Base-by-base conservation (phyloP, 345 rosid species). In the Leavenworthia alabamica region DNA sequence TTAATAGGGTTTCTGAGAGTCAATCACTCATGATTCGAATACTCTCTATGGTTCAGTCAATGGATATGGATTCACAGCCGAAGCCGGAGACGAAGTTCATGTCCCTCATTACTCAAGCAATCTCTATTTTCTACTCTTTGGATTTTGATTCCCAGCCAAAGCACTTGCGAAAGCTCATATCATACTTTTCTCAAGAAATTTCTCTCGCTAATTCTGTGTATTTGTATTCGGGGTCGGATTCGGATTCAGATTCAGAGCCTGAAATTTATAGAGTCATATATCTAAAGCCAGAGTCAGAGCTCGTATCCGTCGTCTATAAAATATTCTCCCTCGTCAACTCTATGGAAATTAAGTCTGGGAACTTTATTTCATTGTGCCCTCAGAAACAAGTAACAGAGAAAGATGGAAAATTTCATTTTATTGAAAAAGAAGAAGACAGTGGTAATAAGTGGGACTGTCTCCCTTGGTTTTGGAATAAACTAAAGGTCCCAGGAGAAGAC, bases 381-480 rank as follows among this genome's bases (percentile, higher is more conserved):
- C 33, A 14, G 9, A 0, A 1, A 5, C 2, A 2, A 1, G 24
- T 57, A 15, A 6, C 0, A 3, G 1, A 15, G 0, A 3, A 1
- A 5, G 0, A 40, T 3, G 48, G 11, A 1, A 26, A 10, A 10
- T 14, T 40, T 24, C 2, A 7, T 3, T 11, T 35, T 4, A 20
- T 0, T 0, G 22, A 20, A 2, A 20, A 2, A 20, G 31, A 28
- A 28, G 31, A 28, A 6, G 31, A 23, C 24, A 4, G 13, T 0
- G 0, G 5, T 0, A 12, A 13, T 0, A 33, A 33, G 40, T 35
- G 40, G 40, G 0, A 35, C 0, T 35, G 40, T 35, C 15, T 12
- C 14, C 40, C 40, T 4, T 6, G 14, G 5, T 11, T 4, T 1
- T 35, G 40, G 40, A 2, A 3, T 14, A 35, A 12, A 12, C 11